These are phyloP conservation scores for Phytophthora niederhauseri DNA, from an alignment of 352 stramenopile genomes.

Conservation along the genomic window DNA sequence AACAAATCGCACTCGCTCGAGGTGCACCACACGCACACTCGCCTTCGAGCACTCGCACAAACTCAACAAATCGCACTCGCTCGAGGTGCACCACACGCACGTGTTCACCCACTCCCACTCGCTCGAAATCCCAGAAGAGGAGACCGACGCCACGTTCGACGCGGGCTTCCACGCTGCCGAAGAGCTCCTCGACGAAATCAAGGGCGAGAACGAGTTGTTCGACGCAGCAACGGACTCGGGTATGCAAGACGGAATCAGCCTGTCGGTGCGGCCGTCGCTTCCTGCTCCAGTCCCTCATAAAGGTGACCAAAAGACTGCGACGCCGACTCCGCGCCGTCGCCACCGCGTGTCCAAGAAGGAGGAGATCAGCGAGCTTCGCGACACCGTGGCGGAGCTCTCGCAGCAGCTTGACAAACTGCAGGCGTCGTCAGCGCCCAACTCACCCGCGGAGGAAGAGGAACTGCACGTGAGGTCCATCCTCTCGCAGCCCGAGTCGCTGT, in stretches of 20 bases:
- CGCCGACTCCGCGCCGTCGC: not conserved
- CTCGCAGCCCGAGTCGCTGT: slow-evolving; percentile 26
- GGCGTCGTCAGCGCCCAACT: slow-evolving; percentile 17
- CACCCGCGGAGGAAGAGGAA: slow-evolving; percentile 12
- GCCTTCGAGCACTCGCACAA: slow-evolving; percentile 26
- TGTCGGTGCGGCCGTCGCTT: slow-evolving; percentile 2
- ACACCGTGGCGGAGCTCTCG: slow-evolving; percentile 29
- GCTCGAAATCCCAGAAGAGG: slow-evolving; percentile 16
- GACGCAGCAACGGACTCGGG: not conserved
- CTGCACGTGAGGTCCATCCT: slow-evolving; percentile 15
- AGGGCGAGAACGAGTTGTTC: slow-evolving; percentile 25
- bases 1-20: slow-evolving; percentile 32
- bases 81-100: slow-evolving; percentile 33
- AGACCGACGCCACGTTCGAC: slow-evolving; percentile 12
- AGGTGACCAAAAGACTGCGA: not conserved
- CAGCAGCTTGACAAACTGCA: slow-evolving; percentile 32
- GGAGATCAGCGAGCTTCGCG: slow-evolving; percentile 35
- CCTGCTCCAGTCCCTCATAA: not conserved
- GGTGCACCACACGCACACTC: slow-evolving; percentile 22
- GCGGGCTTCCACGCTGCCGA: slow-evolving; percentile 19
- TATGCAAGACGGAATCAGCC: slow-evolving; percentile 8
- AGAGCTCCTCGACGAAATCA: slow-evolving; percentile 25
- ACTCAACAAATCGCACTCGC: slow-evolving; percentile 28
- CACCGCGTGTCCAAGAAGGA: slow-evolving; percentile 30
- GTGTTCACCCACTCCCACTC: slow-evolving; percentile 22